phyloP scores from a whole-genome alignment of 345 rosid species.

The Boechera retrofracta region DNA sequence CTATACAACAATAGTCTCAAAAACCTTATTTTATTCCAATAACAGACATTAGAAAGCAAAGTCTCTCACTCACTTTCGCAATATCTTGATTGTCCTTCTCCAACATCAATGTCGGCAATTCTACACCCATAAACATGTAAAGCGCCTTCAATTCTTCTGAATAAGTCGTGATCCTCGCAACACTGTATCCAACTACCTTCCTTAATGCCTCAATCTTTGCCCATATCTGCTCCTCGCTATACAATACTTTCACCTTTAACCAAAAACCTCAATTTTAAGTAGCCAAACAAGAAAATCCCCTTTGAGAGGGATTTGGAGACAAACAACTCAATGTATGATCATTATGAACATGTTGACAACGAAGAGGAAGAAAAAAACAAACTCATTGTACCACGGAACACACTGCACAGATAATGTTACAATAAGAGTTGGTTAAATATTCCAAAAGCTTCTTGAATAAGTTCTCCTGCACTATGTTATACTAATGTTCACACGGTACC shows the following conservation, averaged over 20 bases:
- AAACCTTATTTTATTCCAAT: slow-evolving; percentile 58
- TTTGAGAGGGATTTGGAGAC: background rate
- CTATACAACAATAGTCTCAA: background rate
- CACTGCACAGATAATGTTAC: background rate
- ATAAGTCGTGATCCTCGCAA: slow-evolving; percentile 46
- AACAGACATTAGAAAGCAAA: slow-evolving; percentile 67
- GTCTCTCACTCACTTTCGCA: slow-evolving; percentile 55
- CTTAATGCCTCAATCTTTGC: slow-evolving; percentile 60
- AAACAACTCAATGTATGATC: slow-evolving; percentile 11
- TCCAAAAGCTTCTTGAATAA: background rate
- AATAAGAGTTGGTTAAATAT: background rate
- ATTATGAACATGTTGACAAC: too few relatives aligned
- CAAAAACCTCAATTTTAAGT: background rate
- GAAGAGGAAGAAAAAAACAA: background rate
- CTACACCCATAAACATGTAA: slow-evolving; percentile 70
- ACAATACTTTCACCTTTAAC: slow-evolving; percentile 40
- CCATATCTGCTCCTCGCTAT: slow-evolving; percentile 62
- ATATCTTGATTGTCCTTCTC: slow-evolving; percentile 49
- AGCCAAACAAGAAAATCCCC: background rate
- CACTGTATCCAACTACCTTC: slow-evolving; percentile 64
- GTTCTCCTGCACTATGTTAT: background rate
- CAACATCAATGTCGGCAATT: slow-evolving; percentile 61
- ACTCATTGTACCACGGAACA: background rate
- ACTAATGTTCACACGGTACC: background rate
- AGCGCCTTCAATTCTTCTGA: slow-evolving; percentile 71